Evolutionary conservation across 176 grass and related monocot species (phyloP).

Genomic region (Themeda triandra): DNA sequence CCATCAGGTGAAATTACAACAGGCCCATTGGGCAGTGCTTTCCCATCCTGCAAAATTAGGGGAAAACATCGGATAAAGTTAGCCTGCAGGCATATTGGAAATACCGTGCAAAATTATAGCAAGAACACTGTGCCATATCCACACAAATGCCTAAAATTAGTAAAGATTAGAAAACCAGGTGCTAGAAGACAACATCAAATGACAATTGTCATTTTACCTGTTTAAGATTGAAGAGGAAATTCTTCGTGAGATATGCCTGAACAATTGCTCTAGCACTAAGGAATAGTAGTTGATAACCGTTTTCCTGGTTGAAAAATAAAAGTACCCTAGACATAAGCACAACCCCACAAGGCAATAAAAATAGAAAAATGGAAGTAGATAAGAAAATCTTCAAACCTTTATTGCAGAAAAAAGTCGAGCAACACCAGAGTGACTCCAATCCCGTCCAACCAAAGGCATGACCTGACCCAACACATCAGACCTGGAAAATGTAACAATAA

Average conservation of each 20-base stretch:
- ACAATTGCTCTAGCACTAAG: conserved; percentile 99
- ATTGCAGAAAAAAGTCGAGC: conserved; percentile 95
- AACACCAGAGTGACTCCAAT: conserved; percentile 96
- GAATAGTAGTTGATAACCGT: conserved; percentile 96
- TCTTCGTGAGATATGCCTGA: conserved; percentile 98
- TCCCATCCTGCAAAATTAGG: conserved; percentile 80
- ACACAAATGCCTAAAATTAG: neutral
- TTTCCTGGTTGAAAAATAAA: conserved; percentile 70
- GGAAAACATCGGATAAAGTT: neutral
- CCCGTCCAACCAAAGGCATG: conserved; percentile 97
- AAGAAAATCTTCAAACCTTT: conserved; percentile 49
- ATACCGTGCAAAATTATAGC: conserved; percentile 10
- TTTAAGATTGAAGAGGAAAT: conserved; percentile 94
- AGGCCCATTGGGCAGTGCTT: conserved; percentile 89
- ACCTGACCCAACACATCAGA: conserved; percentile 98
- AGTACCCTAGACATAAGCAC: neutral
- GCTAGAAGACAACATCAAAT: neutral
- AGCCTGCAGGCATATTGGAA: neutral
- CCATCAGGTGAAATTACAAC: conserved; percentile 98
- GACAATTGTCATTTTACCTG: conserved; percentile 49
- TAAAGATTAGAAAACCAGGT: neutral
- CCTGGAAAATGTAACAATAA: conserved; percentile 48
- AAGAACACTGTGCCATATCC: neutral
- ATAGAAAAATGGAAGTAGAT: neutral
- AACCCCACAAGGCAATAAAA: neutral